These are phyloP conservation scores for Pleurotus ostreatus DNA, from an alignment of 768 basidiomycete genomes.

Conservation along the genomic window DNA sequence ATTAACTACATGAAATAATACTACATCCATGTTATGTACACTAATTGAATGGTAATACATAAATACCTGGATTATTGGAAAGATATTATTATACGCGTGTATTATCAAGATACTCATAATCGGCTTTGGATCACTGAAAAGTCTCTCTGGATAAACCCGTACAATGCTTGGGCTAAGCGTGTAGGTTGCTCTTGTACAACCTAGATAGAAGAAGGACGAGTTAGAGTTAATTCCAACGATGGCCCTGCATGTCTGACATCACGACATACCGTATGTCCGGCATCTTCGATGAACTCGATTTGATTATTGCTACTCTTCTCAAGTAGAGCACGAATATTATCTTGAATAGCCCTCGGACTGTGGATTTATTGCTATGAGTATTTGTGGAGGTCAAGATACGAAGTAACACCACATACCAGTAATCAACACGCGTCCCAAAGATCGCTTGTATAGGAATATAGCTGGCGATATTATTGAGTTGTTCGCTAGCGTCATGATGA, in stretches of 20 bases:
- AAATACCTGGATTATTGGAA: too few relatives aligned
- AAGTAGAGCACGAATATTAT: background rate
- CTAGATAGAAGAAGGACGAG: background rate
- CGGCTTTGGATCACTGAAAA: background rate
- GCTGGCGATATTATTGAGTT: background rate
- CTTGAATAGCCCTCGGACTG: background rate
- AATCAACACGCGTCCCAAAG: background rate
- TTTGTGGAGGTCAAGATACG: background rate
- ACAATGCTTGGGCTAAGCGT: background rate
- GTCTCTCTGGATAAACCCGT: background rate
- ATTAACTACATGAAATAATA: too few relatives aligned
- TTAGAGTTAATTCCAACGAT: too few relatives aligned
- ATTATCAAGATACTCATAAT: background rate
- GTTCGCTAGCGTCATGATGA: background rate
- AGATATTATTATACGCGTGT: too few relatives aligned
- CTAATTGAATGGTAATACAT: too few relatives aligned
- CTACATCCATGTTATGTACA: too few relatives aligned
- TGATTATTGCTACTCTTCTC: background rate
- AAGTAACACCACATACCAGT: background rate
- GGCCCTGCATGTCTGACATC: too few relatives aligned
- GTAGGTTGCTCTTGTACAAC: slow-evolving; percentile 1
- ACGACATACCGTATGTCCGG: background rate
- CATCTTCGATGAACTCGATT: background rate
- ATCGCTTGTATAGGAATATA: background rate
- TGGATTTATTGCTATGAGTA: background rate